These are phyloP conservation scores for Hordeum marinum DNA, from an alignment of 176 grass and related monocot species.

Conservation along the genomic window DNA sequence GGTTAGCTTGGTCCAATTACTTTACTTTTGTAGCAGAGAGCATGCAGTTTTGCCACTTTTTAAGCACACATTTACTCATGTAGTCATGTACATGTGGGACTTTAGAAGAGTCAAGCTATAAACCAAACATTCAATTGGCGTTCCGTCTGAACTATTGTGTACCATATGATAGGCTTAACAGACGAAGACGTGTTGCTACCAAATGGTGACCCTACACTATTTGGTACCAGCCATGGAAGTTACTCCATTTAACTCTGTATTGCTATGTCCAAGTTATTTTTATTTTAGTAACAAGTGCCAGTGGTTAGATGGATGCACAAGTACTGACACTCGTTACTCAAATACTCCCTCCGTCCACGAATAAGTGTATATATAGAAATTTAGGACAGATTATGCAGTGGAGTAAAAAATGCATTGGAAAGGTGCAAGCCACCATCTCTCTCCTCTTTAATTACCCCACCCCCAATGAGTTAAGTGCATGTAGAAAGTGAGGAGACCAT, in stretches of 20 bases:
- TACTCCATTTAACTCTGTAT: neutral
- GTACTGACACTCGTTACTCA: neutral
- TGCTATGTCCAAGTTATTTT: too few species aligned
- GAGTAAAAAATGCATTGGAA: too few species aligned
- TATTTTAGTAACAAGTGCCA: too few species aligned
- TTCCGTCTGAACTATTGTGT: neutral
- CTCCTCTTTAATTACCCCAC: too few species aligned
- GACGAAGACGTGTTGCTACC: neutral
- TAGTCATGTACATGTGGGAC: neutral
- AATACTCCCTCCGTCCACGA: neutral
- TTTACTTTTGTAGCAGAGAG: neutral
- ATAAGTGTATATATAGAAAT: too few species aligned
- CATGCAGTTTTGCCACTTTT: neutral
- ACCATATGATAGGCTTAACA: neutral
- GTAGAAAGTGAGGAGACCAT: too few species aligned
- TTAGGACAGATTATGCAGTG: too few species aligned
- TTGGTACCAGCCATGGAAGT: neutral
- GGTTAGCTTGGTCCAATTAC: conserved; percentile 22
- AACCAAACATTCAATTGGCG: neutral
- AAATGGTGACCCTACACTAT: neutral
- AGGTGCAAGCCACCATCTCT: too few species aligned
- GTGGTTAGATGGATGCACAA: neutral
- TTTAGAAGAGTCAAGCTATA: neutral
- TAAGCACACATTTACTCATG: neutral
- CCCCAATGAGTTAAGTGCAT: too few species aligned